Conservation (phyloP, 2,329 filamentous ascomycete genomes). For the Triangularia setosa region DNA sequence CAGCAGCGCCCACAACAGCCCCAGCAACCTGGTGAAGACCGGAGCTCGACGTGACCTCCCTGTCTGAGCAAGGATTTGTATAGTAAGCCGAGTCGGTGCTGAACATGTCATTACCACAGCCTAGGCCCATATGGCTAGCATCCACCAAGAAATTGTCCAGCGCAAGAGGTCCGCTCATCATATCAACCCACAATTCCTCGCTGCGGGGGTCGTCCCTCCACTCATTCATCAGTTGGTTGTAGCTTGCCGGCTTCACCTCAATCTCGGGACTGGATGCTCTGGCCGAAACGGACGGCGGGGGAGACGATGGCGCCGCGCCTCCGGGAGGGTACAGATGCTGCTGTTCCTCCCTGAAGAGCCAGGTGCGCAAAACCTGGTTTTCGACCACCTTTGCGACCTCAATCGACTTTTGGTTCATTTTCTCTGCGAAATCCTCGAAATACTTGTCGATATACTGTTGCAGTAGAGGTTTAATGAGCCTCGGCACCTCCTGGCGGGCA, state of each 20-base stretch:
- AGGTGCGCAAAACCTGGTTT: slow-evolving; percentile 24
- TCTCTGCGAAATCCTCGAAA: slow-evolving; percentile 26
- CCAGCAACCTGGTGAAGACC: not conserved
- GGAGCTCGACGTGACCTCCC: not conserved
- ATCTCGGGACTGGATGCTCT: not conserved
- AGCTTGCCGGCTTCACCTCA: not conserved
- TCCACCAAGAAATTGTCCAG: not conserved
- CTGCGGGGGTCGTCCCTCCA: not conserved
- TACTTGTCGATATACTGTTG: slow-evolving; percentile 27
- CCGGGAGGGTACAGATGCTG: not conserved
- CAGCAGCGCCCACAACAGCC: not conserved
- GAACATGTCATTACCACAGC: not conserved
- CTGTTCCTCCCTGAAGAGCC: slow-evolving; percentile 16
- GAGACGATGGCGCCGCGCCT: not conserved
- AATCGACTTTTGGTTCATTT: slow-evolving; percentile 24
- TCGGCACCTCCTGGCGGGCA: slow-evolving; percentile 33
- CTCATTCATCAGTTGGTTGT: not conserved
- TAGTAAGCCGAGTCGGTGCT: slow-evolving; percentile 13
- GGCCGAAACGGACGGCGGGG: not conserved
- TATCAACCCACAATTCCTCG: not conserved
- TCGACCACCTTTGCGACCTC: slow-evolving; percentile 26
- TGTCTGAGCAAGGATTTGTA: not conserved
- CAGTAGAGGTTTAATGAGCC: slow-evolving; percentile 32
- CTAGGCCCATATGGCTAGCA: not conserved
- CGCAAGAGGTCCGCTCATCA: not conserved